Percentiles rank a stretch among this genome's conserved stretches.
These are phyloP conservation scores for Dovyalis caffra DNA, from an alignment of 345 rosid genomes.

Conservation along the genomic window DNA sequence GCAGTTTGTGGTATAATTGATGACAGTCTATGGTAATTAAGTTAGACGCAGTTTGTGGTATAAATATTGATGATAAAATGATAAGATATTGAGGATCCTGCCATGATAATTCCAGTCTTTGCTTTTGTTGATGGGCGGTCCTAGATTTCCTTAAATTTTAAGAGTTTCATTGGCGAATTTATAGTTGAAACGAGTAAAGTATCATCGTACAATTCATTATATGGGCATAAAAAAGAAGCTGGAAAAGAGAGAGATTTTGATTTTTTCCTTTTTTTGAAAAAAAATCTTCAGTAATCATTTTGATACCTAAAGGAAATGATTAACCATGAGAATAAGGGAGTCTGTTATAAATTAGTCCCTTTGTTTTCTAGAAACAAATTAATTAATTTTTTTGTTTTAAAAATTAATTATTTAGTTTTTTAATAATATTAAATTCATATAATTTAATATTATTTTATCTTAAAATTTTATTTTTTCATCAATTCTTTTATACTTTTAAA, in stretches of 20 bases:
- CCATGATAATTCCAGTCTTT: slow-evolving; percentile 5
- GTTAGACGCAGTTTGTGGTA: background rate
- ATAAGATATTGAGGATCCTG: background rate
- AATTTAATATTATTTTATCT: too few species aligned
- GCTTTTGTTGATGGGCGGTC: slow-evolving; percentile 19
- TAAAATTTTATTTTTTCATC: too few species aligned
- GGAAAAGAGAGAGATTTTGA: background rate
- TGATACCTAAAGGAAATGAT: slow-evolving; percentile 28
- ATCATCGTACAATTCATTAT: background rate
- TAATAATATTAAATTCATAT: too few species aligned
- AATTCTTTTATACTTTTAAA: too few species aligned
- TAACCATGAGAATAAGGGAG: slow-evolving; percentile 21
- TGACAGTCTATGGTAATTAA: background rate
- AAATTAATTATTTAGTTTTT: too few species aligned
- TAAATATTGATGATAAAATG: slow-evolving; percentile 15
- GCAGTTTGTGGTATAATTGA: background rate
- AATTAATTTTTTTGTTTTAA: too few species aligned
- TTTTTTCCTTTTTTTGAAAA: too few species aligned
- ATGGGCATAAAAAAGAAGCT: background rate
- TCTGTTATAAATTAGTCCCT: too few species aligned
- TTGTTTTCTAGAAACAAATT: too few species aligned
- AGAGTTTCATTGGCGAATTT: background rate
- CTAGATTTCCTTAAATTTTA: slow-evolving; percentile 15
- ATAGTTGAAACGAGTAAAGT: background rate
- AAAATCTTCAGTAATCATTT: too few species aligned